phyloP scores from a whole-genome alignment of 2,329 filamentous ascomycete genomes.

The Blastomyces parvus region DNA sequence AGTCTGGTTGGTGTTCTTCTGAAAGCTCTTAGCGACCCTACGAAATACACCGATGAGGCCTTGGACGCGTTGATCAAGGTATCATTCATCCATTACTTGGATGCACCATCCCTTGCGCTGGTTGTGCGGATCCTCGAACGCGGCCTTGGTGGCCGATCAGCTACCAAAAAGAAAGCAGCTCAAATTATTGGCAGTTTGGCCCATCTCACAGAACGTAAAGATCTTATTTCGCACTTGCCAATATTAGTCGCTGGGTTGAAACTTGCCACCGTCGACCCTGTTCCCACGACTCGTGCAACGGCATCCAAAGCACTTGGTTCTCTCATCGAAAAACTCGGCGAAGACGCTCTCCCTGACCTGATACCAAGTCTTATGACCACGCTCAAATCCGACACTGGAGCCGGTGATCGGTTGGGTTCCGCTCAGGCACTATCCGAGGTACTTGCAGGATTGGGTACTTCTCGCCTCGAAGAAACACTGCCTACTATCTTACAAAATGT shows the following conservation, averaged over 20 bases:
- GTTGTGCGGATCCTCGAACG: constrained; percentile 93
- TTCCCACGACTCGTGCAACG: constrained; percentile 90
- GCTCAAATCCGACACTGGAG: constrained; percentile 92
- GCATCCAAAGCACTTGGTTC: constrained; percentile 93
- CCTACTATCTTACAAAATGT: constrained; percentile 96
- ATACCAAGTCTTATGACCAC: constrained; percentile 97
- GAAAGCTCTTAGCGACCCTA: constrained; percentile 94
- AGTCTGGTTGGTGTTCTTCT: constrained; percentile 80
- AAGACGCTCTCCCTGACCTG: constrained; percentile 91
- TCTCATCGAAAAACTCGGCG: constrained; percentile 94
- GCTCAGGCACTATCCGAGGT: constrained; percentile 95
- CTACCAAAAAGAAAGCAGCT: constrained; percentile 89
- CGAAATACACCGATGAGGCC: constrained; percentile 91
- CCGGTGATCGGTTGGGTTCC: constrained; percentile 89
- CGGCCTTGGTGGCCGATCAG: constrained; percentile 79
- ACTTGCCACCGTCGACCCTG: constrained; percentile 82
- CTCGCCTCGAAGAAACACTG: constrained; percentile 85
- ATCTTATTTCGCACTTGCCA: constrained; percentile 80
- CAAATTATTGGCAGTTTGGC: constrained; percentile 97
- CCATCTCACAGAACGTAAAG: constrained; percentile 92
- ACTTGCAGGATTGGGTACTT: constrained; percentile 84
- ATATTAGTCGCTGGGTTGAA: constrained; percentile 87
- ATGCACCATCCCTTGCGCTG: constrained; percentile 86
- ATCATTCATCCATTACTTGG: constrained; percentile 97
- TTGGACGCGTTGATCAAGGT: constrained; percentile 92